phyloP scores from a whole-genome alignment of 371 early-diverging fungal species.

The Mucor mucedo region DNA sequence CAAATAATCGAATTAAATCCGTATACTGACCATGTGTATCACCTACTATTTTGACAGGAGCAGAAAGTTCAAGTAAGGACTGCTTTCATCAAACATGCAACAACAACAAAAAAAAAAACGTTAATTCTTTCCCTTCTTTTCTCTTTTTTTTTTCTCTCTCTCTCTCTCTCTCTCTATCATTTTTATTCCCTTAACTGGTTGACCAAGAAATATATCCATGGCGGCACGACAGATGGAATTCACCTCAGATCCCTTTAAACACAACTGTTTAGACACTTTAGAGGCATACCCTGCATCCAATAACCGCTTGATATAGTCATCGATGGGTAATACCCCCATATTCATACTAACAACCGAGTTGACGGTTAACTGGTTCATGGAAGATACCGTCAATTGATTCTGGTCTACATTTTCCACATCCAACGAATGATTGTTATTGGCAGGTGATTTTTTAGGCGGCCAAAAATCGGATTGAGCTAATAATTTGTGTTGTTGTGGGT shows the following conservation, averaged over 20 bases:
- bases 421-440: not conserved
- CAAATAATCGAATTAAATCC: slow-evolving; percentile 90
- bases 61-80: slow-evolving; percentile 91
- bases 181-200: slow-evolving; percentile 63
- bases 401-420: slow-evolving; percentile 17
- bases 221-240: slow-evolving; percentile 83
- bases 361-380: slow-evolving; percentile 51
- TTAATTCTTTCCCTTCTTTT: not conserved
- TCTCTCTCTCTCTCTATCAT: not conserved
- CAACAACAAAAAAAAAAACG: too few relatives aligned
- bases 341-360: slow-evolving; percentile 42
- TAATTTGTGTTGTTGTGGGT: slow-evolving; percentile 48
- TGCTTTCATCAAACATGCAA: not conserved
- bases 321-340: slow-evolving; percentile 55
- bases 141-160: not conserved
- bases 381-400: slow-evolving; percentile 50
- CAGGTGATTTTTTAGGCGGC: slow-evolving; percentile 30
- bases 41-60: slow-evolving; percentile 95
- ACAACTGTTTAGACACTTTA: slow-evolving; percentile 74
- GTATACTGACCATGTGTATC: slow-evolving; percentile 97
- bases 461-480: slow-evolving; percentile 47
- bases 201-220: slow-evolving; percentile 90
- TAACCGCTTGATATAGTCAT: slow-evolving; percentile 85
- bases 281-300: slow-evolving; percentile 77
- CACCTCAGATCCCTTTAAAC: slow-evolving; percentile 89